phyloP scores from a whole-genome alignment of 2,329 filamentous ascomycete genomes.

The Scedosporium boydii region DNA sequence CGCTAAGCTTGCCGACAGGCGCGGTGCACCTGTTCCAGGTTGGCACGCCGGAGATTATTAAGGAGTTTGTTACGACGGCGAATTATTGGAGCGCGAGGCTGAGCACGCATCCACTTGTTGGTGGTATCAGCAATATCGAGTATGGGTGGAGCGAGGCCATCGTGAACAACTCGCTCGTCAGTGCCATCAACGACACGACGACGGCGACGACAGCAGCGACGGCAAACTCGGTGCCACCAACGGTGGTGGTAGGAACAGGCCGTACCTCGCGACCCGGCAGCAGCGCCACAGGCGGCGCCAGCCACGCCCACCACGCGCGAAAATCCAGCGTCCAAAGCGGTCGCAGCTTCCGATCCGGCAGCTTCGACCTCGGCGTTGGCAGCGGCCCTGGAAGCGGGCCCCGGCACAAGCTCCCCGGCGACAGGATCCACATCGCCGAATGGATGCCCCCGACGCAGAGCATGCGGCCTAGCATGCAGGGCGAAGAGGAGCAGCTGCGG shows the following conservation, averaged over 20 bases:
- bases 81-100: constrained; percentile 97
- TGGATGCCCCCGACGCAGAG: constrained; percentile 87
- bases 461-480: constrained; percentile 71
- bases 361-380: constrained; percentile 47
- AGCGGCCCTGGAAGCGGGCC: constrained; percentile 32
- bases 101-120: constrained; percentile 85
- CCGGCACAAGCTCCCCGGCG: constrained; percentile 63
- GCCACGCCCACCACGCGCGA: constrained; percentile 16
- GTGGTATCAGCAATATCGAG: constrained; percentile 92
- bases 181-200: constrained; percentile 33
- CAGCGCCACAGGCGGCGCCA: constrained; percentile 24
- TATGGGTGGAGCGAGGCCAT: constrained; percentile 91
- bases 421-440: constrained; percentile 73
- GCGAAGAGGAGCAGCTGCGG: constrained; percentile 72
- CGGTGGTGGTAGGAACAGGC: constrained; percentile 8
- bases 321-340: constrained; percentile 38
- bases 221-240: constrained; percentile 12
- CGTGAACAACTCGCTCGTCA: constrained; percentile 50
- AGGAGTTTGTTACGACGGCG: constrained; percentile 86
- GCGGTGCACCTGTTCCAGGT: constrained; percentile 98
- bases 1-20: constrained; percentile 80
- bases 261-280: constrained; percentile 39
- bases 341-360: constrained; percentile 41
- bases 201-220: constrained; percentile 11
- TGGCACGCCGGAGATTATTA: constrained; percentile 86